Conservation (phyloP, 1,139 yeast species). For the Debaryomyces psychrophilus region DNA sequence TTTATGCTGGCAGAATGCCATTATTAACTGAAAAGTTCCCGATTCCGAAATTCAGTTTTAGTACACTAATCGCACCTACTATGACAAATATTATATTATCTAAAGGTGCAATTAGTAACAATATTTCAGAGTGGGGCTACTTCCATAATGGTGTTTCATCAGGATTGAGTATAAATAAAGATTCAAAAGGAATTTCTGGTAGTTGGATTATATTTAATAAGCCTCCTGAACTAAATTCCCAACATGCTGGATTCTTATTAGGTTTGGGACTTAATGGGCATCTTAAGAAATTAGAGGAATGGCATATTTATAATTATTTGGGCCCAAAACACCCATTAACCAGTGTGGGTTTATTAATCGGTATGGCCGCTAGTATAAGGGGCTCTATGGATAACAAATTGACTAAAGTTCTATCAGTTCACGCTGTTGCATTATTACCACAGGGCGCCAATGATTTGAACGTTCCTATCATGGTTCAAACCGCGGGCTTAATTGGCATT, state of each 20-base stretch:
- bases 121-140: constrained; percentile 75
- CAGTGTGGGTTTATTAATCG: constrained; percentile 83
- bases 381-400: constrained; percentile 87
- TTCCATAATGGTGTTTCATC: constrained; percentile 93
- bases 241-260: constrained; percentile 92
- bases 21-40: constrained; percentile 83
- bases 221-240: constrained; percentile 71
- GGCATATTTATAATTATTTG: constrained; percentile 93
- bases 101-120: constrained; percentile 54
- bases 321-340: constrained; percentile 89
- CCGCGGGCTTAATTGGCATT: constrained; percentile 89
- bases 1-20: constrained; percentile 73
- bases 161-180: constrained; percentile 75
- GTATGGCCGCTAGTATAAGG: constrained; percentile 87
- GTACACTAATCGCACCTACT: constrained; percentile 65
- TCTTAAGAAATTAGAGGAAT: constrained; percentile 79
- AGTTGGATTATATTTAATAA: constrained; percentile 92
- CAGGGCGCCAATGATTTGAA: constrained; percentile 89
- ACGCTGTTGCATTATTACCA: constrained; percentile 89
- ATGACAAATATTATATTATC: constrained; percentile 67
- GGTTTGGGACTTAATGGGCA: constrained; percentile 95
- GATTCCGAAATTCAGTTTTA: constrained; percentile 74
- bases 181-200: constrained; percentile 75
- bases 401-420: constrained; percentile 90
- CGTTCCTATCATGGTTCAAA: constrained; percentile 80